Base-by-base conservation (phyloP, 2,329 filamentous ascomycete species). In the Phialocephala sp. region DNA sequence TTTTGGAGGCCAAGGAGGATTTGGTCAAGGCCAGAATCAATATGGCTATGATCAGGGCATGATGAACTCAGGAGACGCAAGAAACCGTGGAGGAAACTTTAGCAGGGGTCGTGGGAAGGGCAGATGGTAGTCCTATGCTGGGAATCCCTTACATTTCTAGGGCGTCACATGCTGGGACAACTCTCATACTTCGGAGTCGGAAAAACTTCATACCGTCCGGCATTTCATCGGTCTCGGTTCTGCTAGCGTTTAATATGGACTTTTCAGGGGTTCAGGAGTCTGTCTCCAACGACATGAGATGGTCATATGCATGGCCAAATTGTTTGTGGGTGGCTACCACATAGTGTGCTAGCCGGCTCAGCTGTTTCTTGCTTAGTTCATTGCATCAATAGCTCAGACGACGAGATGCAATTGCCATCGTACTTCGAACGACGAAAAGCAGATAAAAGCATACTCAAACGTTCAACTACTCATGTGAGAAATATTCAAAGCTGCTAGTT, bases 1-100 rank as follows among this genome's bases (percentile, higher is more conserved):
- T 15, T 87, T 85, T 69, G 84, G 83, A 27, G 83, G 81, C 41
- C 81, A 83, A 66, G 80, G 80, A 65, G 82, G 80, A 24, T 87
- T 84, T 71, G 78, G 74, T 35, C 74, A 76, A 65, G 74, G 74
- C 15, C 72, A 74, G 64, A 71, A 72, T 54, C 72, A 74, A 62
- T 72, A 72, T 66, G 72, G 74, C 2, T 76, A 72, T 68, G 75
- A 76, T 69, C 74, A 77, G 47, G 68, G 69, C 18, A 72, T 67
- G 66, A 69, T 67, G 56, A 67, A 69, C 52, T 65, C 64, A 9
- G 72, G 70, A 15, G 71, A 72, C 14, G 69, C 57, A 36, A 66
- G 70, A 27, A 73, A 72, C 54, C 71, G 75, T 35, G 75, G 75
- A 36, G 74, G 74, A 22, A 74, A 73, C 55, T 75, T 75, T 66